Base-by-base conservation (phyloP, 192 early-diverging fungal genomes). In the Coemansia sp. region DNA sequence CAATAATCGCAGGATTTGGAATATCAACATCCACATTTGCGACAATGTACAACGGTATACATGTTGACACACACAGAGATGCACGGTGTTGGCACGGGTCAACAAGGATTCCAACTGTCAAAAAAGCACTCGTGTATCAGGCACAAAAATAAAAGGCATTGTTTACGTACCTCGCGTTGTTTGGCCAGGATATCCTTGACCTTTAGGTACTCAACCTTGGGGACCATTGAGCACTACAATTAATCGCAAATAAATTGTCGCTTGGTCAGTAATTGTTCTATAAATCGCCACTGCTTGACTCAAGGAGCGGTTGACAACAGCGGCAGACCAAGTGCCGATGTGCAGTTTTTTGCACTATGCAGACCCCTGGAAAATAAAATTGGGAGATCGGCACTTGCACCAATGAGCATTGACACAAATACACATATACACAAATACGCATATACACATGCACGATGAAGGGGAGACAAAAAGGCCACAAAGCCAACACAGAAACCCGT, bases 141-240 rank as follows among this genome's bases (percentile, higher is more conserved):
- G n/a, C 52, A 54, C 9, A 12, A 23, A 20, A 51, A 17, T 17
- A 8, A 5, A 24, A 37, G 28, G 11, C 25, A 54, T 12, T 62
- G 17, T 66, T 23, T 63, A 68, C 77, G 48, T 81, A 68, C 78
- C 73, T 81, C 78, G 15, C 87, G 76, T 61, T 98, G 96, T 31
- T 68, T 76, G n/a, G 77, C 80, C 25, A 98, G 72, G 34, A 90
- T 88, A 37, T 88, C 84, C 12, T 82, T 81, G 49, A 87, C 85
- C 56, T 88, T 73, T 21, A 92, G 68, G 70, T 98, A 98, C 47
- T 89, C 86, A 53, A 98, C 90, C 73, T 86, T 91, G n/a, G 87
- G 89, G 23, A 97, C 82, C 84, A 95, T 90, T 3, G 92, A 87
- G 80, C 94, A 97, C 90, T 94, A 76, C 42, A 62, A 20, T 15